Evolutionary conservation across 306 rosid species (phyloP).

Genomic region (Geum urbanum): DNA sequence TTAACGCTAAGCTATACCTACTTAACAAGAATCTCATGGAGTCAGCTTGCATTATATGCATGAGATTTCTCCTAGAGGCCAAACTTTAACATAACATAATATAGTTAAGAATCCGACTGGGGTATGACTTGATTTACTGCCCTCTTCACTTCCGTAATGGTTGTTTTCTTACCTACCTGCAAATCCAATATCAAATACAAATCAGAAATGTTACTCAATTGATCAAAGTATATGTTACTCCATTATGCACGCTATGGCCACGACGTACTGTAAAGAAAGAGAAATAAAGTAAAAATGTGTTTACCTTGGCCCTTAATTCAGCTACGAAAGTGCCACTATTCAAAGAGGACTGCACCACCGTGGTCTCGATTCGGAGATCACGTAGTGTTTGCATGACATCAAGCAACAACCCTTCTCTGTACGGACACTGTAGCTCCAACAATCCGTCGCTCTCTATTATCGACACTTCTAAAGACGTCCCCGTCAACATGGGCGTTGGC

Average conservation of each 20-base stretch:
- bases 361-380: constrained; percentile 67
- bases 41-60: not conserved
- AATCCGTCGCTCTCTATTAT: constrained; percentile 81
- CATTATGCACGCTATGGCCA: not conserved
- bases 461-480: constrained; percentile 67
- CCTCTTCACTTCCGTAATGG: constrained; percentile 88
- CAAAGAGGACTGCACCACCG: constrained; percentile 58
- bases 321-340: constrained; percentile 63
- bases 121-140: constrained; percentile 79
- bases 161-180: constrained; percentile 77
- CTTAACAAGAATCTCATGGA: not conserved
- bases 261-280: not conserved
- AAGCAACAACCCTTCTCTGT: constrained; percentile 72
- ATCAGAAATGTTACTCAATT: not conserved
- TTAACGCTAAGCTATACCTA: not conserved
- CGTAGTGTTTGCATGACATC: constrained; percentile 69
- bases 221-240: not conserved
- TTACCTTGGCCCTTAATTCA: constrained; percentile 69
- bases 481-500: constrained; percentile 16
- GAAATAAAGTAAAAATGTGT: no score
- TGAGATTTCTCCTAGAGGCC: not conserved
- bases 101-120: constrained; percentile 32
- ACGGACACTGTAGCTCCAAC: constrained; percentile 75
- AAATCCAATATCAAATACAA: not conserved
- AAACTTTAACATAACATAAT: not conserved